Percentiles rank a stretch among this genome's conserved stretches.
phyloP scores from a whole-genome alignment of 768 basidiomycete genomes.

The Zangia roseola region DNA sequence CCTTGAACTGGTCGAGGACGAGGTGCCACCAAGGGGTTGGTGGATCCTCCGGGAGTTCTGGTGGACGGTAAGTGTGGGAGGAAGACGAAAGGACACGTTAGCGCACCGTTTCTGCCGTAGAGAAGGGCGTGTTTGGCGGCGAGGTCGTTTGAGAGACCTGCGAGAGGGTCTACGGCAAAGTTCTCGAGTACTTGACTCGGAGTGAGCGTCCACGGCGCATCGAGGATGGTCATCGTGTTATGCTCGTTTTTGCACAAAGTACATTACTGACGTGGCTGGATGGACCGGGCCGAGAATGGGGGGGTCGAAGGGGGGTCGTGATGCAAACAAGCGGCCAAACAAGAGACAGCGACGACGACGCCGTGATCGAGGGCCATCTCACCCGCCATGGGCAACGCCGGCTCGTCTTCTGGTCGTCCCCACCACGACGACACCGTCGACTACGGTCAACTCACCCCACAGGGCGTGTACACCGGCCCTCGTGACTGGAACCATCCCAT shows the following conservation, averaged over 20 bases:
- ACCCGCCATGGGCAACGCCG: conserved; percentile 72
- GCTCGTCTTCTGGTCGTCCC: conserved; percentile 69
- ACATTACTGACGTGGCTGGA: conserved; percentile 9
- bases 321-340: conserved; percentile 25
- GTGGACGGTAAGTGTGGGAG: conserved; percentile 1
- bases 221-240: conserved; percentile 42
- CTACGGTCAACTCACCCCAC: conserved; percentile 75
- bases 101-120: conserved; percentile 84
- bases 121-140: conserved; percentile 70
- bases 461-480: conserved; percentile 81
- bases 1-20: conserved; percentile 98
- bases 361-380: conserved; percentile 4
- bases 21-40: conserved; percentile 91
- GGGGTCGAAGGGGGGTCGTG: conserved; percentile 18
- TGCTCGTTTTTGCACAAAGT: neutral
- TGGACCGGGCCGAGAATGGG: conserved; percentile 3
- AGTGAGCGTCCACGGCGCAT: conserved; percentile 76
- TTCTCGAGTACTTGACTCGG: conserved; percentile 68
- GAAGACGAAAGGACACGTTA: neutral
- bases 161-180: conserved; percentile 61
- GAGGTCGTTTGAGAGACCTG: conserved; percentile 66
- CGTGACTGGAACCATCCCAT: conserved; percentile 88
- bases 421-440: conserved; percentile 85
- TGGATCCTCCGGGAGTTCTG: conserved; percentile 92
- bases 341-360: conserved; percentile 5